Evolutionary conservation across 805 yeast genomes (phyloP).

Genomic region (Kregervanrija pseudodelftensis): DNA sequence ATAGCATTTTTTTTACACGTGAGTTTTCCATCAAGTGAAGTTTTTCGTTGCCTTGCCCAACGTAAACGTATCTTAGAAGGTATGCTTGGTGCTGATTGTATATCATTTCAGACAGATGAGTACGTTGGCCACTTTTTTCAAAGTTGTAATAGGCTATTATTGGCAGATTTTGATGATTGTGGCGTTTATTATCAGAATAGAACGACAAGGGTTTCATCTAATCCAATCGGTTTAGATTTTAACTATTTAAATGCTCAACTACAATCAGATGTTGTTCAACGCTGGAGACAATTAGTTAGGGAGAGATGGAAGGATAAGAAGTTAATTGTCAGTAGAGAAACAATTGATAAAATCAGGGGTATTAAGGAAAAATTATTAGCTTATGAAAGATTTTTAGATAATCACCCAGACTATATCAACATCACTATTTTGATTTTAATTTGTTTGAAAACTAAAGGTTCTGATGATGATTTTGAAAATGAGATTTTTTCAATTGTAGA

Average conservation of each 20-base stretch:
- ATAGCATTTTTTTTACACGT: slow-evolving; percentile 91
- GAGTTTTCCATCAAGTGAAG: slow-evolving; percentile 93
- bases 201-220: slow-evolving; percentile 46
- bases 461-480: slow-evolving; percentile 59
- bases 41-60: slow-evolving; percentile 88
- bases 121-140: slow-evolving; percentile 91
- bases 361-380: slow-evolving; percentile 82
- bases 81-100: slow-evolving; percentile 78
- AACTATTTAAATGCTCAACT: slow-evolving; percentile 42
- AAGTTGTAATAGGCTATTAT: slow-evolving; percentile 74
- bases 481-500: slow-evolving; percentile 74
- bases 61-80: slow-evolving; percentile 73
- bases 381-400: slow-evolving; percentile 67
- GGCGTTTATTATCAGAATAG: slow-evolving; percentile 58
- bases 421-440: slow-evolving; percentile 77
- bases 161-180: slow-evolving; percentile 68
- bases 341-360: slow-evolving; percentile 82
- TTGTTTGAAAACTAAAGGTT: slow-evolving; percentile 49
- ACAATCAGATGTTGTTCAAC: slow-evolving; percentile 38
- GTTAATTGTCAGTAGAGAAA: slow-evolving; percentile 81
- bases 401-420: slow-evolving; percentile 65
- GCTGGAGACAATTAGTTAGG: slow-evolving; percentile 65
- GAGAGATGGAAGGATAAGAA: slow-evolving; percentile 71
- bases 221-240: slow-evolving; percentile 79
- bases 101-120: slow-evolving; percentile 88